These are phyloP conservation scores for Acrocalymma vagum DNA, from an alignment of 2,329 filamentous ascomycete genomes.

Conservation along the genomic window DNA sequence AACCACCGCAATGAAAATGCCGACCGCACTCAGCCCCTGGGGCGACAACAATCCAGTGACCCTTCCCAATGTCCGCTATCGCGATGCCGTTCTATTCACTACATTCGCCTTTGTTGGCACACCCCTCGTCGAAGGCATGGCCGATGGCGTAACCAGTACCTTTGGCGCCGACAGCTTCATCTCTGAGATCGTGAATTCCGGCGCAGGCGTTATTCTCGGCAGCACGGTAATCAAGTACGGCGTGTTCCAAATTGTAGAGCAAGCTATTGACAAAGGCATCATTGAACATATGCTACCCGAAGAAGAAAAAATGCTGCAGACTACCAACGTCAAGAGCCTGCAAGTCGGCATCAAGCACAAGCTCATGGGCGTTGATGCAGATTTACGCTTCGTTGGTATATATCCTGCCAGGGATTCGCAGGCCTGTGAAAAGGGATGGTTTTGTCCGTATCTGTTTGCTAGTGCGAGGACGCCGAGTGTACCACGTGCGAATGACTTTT, in stretches of 20 bases:
- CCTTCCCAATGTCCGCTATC: slow-evolving; percentile 49
- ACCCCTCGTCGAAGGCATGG: slow-evolving; percentile 42
- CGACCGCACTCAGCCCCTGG: slow-evolving; percentile 44
- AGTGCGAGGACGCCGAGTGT: slow-evolving; percentile 41
- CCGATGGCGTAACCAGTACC: slow-evolving; percentile 31
- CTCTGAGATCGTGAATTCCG: slow-evolving; percentile 40
- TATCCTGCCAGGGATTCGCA: slow-evolving; percentile 30
- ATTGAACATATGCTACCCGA: slow-evolving; percentile 49
- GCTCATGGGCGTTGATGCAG: slow-evolving; percentile 50
- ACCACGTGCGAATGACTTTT: slow-evolving; percentile 43
- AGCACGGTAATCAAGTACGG: slow-evolving; percentile 41
- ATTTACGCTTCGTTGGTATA: slow-evolving; percentile 40
- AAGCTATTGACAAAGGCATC: slow-evolving; percentile 49
- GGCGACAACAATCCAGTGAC: slow-evolving; percentile 51
- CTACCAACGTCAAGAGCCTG: slow-evolving; percentile 45
- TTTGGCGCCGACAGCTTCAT: slow-evolving; percentile 48
- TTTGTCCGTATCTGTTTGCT: slow-evolving; percentile 48
- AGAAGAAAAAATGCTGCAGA: slow-evolving; percentile 49
- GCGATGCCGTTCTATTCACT: slow-evolving; percentile 48
- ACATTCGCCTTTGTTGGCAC: slow-evolving; percentile 47
- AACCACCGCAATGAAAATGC: slow-evolving; percentile 44
- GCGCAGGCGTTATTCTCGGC: slow-evolving; percentile 36
- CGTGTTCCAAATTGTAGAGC: slow-evolving; percentile 50
- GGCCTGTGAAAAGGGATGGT: slow-evolving; percentile 48
- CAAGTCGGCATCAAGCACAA: slow-evolving; percentile 50